phyloP scores from a whole-genome alignment of 768 basidiomycete genomes.

The Calocera viscosa region DNA sequence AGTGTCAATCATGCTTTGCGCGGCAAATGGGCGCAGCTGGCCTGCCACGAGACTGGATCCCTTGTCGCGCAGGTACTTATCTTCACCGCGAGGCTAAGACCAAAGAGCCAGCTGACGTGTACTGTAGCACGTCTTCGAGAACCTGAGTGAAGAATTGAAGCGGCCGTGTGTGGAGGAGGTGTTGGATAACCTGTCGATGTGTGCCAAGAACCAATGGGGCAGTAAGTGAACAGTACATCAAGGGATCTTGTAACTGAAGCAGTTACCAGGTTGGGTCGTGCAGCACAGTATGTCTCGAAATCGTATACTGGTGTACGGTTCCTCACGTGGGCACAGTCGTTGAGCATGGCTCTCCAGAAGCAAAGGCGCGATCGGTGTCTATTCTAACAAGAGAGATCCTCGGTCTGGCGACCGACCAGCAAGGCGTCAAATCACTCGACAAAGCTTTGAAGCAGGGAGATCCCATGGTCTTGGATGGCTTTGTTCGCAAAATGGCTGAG shows the following conservation, averaged over 20 bases:
- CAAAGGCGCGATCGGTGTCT: slow-evolving; percentile 63
- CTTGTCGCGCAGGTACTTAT: slow-evolving; percentile 64
- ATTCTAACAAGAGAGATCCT: slow-evolving; percentile 64
- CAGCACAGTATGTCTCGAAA: slow-evolving; percentile 5
- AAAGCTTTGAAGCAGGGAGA: slow-evolving; percentile 81
- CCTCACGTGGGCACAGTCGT: slow-evolving; percentile 39
- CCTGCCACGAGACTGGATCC: slow-evolving; percentile 83
- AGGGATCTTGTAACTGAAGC: slow-evolving; percentile 22
- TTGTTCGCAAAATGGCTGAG: slow-evolving; percentile 75
- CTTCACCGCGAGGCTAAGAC: not conserved
- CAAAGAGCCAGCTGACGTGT: slow-evolving; percentile 1
- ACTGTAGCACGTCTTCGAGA: slow-evolving; percentile 20
- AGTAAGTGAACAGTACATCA: slow-evolving; percentile 80
- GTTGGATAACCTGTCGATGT: slow-evolving; percentile 48
- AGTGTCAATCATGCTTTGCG: slow-evolving; percentile 80
- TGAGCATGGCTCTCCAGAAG: slow-evolving; percentile 68
- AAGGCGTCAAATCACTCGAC: slow-evolving; percentile 76
- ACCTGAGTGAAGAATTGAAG: slow-evolving; percentile 19
- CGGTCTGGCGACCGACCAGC: slow-evolving; percentile 69
- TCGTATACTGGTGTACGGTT: no score
- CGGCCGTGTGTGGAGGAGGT: slow-evolving; percentile 18
- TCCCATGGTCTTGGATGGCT: slow-evolving; percentile 56
- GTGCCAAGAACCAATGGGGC: slow-evolving; percentile 75
- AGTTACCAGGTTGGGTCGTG: slow-evolving; percentile 12
- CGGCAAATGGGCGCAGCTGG: slow-evolving; percentile 79